A percentile compares a stretch with the other conserved stretches of the same genome.
Evolutionary conservation across 2,329 filamentous ascomycete species (phyloP).

Genomic region (Aspergillus jensenii): DNA sequence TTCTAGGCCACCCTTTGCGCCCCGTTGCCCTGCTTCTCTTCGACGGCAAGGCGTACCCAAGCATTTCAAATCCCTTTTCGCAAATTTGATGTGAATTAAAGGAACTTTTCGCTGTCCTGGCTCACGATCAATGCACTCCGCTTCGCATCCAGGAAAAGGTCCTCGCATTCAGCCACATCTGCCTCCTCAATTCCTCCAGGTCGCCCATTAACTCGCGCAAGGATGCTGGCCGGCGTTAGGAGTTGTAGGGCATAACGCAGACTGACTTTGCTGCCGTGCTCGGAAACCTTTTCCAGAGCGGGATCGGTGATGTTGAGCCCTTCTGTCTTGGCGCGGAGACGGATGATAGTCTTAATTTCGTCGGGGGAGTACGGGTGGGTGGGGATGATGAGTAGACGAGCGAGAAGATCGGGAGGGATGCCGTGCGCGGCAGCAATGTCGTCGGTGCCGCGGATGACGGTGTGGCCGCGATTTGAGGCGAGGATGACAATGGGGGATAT

Average conservation of each 20-base stretch:
- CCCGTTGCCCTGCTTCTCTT: not conserved
- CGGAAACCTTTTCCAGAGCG: constrained; percentile 82
- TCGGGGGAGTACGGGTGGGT: constrained; percentile 84
- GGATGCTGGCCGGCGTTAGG: constrained; percentile 83
- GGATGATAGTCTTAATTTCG: constrained; percentile 91
- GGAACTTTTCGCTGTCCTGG: constrained; percentile 64
- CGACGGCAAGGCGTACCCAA: not conserved
- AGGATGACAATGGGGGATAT: constrained; percentile 97
- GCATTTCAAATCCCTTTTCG: not conserved
- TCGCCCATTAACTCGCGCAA: constrained; percentile 80
- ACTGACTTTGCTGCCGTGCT: constrained; percentile 84
- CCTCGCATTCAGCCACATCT: constrained; percentile 78
- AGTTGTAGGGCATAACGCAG: constrained; percentile 91
- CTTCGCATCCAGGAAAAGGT: constrained; percentile 78
- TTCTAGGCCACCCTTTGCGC: not conserved
- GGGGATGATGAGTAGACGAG: constrained; percentile 91
- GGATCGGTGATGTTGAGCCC: constrained; percentile 74
- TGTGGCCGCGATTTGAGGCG: constrained; percentile 93
- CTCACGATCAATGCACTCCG: constrained; percentile 71
- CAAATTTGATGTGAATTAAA: constrained; percentile 43
- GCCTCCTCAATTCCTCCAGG: constrained; percentile 69
- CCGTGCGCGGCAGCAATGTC: constrained; percentile 82
- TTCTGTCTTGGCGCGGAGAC: constrained; percentile 79
- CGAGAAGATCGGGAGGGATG: constrained; percentile 88
- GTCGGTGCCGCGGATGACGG: constrained; percentile 84